These are phyloP conservation scores for Hibiscus tridactylites DNA, from an alignment of 345 rosid genomes.

Conservation along the genomic window DNA sequence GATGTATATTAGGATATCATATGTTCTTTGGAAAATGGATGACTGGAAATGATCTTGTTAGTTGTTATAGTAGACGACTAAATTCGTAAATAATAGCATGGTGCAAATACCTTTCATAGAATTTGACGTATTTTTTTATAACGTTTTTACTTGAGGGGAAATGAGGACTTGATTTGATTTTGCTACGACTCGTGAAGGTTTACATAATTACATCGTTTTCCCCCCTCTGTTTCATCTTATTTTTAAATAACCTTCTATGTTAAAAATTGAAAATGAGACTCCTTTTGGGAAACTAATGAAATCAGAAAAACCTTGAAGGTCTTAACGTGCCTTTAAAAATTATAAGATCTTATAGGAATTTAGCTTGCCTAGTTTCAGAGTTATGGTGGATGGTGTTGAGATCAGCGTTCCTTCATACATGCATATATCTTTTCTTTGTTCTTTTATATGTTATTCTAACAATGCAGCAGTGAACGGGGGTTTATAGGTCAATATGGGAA, in stretches of 20 bases:
- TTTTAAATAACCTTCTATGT: background rate
- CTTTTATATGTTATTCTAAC: background rate
- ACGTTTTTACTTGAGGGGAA: too few species aligned
- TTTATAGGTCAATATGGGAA: conserved; percentile 48
- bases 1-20: too few species aligned
- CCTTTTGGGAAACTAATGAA: background rate
- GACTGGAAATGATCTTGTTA: too few species aligned
- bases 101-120: background rate
- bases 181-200: background rate
- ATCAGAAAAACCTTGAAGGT: background rate
- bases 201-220: background rate
- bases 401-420: background rate
- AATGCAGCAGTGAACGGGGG: background rate
- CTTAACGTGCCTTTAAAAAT: background rate
- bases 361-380: background rate
- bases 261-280: background rate
- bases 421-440: conserved; percentile 4
- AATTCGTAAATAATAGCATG: background rate
- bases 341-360: background rate
- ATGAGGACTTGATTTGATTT: background rate
- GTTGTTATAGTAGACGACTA: background rate
- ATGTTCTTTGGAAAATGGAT: too few species aligned
- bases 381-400: background rate
- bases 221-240: background rate
- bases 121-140: background rate